phyloP scores from a whole-genome alignment of 306 rosid species.

The Dryas alaskensis region DNA sequence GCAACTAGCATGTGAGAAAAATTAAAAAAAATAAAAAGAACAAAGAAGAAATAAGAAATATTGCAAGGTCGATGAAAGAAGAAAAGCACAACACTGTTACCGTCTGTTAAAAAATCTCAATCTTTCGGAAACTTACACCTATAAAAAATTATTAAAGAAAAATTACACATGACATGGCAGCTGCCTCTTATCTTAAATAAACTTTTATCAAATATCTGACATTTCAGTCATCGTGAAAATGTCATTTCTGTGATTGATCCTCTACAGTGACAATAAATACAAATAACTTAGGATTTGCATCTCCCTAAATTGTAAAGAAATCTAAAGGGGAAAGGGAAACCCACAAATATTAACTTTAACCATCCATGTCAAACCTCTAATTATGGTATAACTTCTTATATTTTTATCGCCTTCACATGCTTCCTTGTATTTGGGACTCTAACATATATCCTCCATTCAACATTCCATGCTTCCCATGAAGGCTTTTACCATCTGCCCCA shows the following conservation, averaged over 20 bases:
- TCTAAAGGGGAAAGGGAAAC: not conserved
- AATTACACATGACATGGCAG: not conserved
- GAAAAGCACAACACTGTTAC: not conserved
- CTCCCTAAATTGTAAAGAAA: conserved; percentile 22
- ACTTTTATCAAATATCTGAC: conserved; percentile 29
- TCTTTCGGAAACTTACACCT: conserved; percentile 9
- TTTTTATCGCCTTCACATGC: not conserved
- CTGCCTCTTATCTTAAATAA: conserved; percentile 13
- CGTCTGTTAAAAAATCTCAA: not conserved
- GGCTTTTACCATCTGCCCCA: not conserved
- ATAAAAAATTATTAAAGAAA: not conserved
- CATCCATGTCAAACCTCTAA: conserved; percentile 11
- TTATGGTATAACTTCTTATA: conserved; percentile 8
- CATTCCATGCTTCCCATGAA: not conserved
- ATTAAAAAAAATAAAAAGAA: not conserved
- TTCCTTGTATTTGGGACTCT: conserved; percentile 1
- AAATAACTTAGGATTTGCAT: conserved; percentile 19
- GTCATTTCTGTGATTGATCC: conserved; percentile 34
- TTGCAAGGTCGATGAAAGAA: not conserved
- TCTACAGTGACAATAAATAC: conserved; percentile 38
- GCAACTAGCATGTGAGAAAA: not conserved
- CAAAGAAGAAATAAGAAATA: too few relatives aligned
- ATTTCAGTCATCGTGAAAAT: conserved; percentile 25
- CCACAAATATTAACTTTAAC: conserved; percentile 6
- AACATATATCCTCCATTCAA: not conserved